A percentile compares a stretch with the other conserved stretches of the same genome.
Conservation (phyloP, 768 basidiomycete species). For the Steccherinum ochraceum region DNA sequence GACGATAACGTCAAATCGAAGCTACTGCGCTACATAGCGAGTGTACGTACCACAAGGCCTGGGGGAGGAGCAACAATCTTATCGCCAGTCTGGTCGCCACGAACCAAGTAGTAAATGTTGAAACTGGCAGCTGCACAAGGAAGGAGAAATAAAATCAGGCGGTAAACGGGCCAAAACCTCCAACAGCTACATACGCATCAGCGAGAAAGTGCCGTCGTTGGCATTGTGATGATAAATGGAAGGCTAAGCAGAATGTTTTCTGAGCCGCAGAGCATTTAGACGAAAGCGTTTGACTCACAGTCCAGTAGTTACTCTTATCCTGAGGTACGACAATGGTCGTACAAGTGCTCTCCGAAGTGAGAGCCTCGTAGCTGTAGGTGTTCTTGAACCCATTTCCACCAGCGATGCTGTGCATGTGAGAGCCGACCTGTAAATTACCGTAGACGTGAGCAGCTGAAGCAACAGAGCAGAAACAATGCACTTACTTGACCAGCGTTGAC, state of each 20-base stretch:
- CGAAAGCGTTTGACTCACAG: slow-evolving; percentile 9
- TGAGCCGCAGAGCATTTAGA: background rate
- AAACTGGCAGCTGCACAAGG: slow-evolving; percentile 8
- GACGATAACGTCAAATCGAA: too few relatives aligned
- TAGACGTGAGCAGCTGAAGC: background rate
- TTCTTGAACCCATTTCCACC: slow-evolving; percentile 11
- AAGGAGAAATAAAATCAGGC: background rate
- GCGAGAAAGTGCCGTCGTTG: slow-evolving; percentile 6
- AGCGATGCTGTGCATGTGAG: slow-evolving; percentile 9
- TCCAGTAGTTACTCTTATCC: slow-evolving; percentile 21
- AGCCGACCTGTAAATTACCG: slow-evolving; percentile 5
- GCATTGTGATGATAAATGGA: slow-evolving; percentile 14
- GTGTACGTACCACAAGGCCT: slow-evolving; percentile 11
- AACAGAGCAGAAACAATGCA: background rate
- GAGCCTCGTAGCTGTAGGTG: slow-evolving; percentile 7
- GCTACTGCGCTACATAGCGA: background rate
- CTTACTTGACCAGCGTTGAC: slow-evolving; percentile 9
- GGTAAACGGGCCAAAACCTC: too few relatives aligned
- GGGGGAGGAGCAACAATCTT: slow-evolving; percentile 13
- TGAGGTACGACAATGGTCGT: slow-evolving; percentile 5
- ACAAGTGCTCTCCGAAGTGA: slow-evolving; percentile 5
- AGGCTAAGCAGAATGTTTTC: slow-evolving; percentile 7
- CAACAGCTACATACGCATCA: slow-evolving; percentile 14
- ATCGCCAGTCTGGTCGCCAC: slow-evolving; percentile 10
- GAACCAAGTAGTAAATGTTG: slow-evolving; percentile 18